Conservation (phyloP, 1,284 basidiomycete genomes). For the Clitocybe nebularis region DNA sequence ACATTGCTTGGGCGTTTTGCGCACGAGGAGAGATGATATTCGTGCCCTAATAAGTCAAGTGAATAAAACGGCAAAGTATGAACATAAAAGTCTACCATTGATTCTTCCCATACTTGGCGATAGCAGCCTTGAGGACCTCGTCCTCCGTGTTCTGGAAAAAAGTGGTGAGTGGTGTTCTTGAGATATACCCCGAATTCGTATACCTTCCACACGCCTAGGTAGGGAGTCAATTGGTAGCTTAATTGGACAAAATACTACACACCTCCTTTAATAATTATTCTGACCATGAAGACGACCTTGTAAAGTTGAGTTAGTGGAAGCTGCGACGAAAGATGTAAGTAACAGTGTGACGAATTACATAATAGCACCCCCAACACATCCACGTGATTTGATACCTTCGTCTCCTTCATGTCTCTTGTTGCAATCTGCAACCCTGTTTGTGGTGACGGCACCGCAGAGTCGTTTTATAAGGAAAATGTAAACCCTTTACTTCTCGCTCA, state of each 20-base stretch:
- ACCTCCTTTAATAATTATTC: slow-evolving; percentile 95
- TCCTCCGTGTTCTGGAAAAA: slow-evolving; percentile 82
- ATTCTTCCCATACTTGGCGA: slow-evolving; percentile 97
- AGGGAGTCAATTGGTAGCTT: slow-evolving; percentile 6
- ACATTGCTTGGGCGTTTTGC: slow-evolving; percentile 99
- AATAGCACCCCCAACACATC: too few species aligned
- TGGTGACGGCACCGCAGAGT: slow-evolving; percentile 30
- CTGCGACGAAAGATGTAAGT: too few species aligned
- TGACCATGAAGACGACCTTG: too few species aligned
- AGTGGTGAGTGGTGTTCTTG: slow-evolving; percentile 16
- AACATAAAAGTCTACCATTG: slow-evolving; percentile 62
- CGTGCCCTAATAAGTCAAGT: slow-evolving; percentile 68
- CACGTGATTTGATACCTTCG: too few species aligned
- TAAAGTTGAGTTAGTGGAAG: too few species aligned
- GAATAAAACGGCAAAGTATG: background rate
- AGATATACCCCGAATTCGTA: background rate
- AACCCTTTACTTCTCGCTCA: slow-evolving; percentile 57
- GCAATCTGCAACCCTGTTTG: slow-evolving; percentile 46
- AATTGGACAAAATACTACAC: slow-evolving; percentile 18
- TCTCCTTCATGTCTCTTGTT: slow-evolving; percentile 35
- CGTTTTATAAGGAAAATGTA: slow-evolving; percentile 57
- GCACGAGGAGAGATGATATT: slow-evolving; percentile 95
- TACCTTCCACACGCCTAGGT: slow-evolving; percentile 71
- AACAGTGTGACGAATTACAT: too few species aligned
- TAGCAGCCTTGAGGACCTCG: slow-evolving; percentile 95